Percentiles rank a stretch among this genome's conserved stretches.
phyloP scores from a whole-genome alignment of 2,329 filamentous ascomycete species.

The Fusarium transvaalense region DNA sequence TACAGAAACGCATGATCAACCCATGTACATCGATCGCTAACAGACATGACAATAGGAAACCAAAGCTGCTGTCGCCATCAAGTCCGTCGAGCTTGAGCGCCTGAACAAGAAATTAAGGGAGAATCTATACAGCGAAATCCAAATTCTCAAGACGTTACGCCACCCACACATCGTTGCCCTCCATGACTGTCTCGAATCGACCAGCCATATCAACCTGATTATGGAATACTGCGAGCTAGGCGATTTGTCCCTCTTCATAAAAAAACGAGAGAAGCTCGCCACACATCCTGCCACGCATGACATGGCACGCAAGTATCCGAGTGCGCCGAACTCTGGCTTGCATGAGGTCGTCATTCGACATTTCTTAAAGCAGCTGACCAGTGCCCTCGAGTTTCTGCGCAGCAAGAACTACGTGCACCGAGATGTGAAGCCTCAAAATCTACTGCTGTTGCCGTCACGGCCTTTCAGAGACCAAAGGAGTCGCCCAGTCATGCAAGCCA shows the following conservation, averaged over 20 bases:
- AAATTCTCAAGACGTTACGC: conserved; percentile 91
- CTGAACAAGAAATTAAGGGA: conserved; percentile 97
- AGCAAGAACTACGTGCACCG: conserved; percentile 91
- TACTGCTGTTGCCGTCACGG: conserved; percentile 86
- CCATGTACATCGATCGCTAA: conserved; percentile 8
- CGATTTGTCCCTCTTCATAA: conserved; percentile 95
- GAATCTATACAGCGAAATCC: conserved; percentile 94
- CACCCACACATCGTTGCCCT: conserved; percentile 98
- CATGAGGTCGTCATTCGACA: conserved; percentile 97
- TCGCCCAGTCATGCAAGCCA: conserved; percentile 77
- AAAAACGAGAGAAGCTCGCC: conserved; percentile 85
- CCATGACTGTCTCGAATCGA: conserved; percentile 91
- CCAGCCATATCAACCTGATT: conserved; percentile 91
- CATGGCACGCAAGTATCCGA: conserved; percentile 94
- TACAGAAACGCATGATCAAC: neutral
- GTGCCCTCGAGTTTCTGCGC: conserved; percentile 89
- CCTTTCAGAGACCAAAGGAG: conserved; percentile 71
- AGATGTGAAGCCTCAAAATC: conserved; percentile 97
- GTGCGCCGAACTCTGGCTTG: conserved; percentile 83
- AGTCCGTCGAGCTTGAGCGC: conserved; percentile 91
- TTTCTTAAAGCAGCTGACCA: conserved; percentile 94
- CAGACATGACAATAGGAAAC: conserved; percentile 68
- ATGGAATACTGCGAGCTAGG: conserved; percentile 99
- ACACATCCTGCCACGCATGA: conserved; percentile 86
- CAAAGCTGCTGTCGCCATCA: conserved; percentile 90